A percentile compares a stretch with the other conserved stretches of the same genome.
Evolutionary conservation across 441 rosid genomes (phyloP).

Genomic region (Lepidium campestre): DNA sequence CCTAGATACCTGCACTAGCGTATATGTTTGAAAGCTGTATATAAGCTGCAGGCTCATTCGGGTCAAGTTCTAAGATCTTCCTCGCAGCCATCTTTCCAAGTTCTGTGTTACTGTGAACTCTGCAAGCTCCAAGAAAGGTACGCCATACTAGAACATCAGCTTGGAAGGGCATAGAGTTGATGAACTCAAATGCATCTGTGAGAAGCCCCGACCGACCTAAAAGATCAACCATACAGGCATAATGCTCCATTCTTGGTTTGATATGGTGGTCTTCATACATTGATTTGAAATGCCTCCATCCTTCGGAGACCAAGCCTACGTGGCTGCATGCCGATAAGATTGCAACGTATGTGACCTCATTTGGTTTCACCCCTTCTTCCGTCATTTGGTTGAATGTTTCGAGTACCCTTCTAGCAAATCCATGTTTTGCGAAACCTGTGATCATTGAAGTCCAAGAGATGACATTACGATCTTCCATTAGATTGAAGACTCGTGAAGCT

Average conservation of each 20-base stretch:
- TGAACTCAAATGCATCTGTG: slow-evolving; percentile 40
- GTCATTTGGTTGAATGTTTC: slow-evolving; percentile 45
- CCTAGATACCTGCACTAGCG: slow-evolving; percentile 35
- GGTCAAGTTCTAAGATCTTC: slow-evolving; percentile 44
- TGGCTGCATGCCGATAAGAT: slow-evolving; percentile 66
- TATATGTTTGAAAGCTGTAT: slow-evolving; percentile 52
- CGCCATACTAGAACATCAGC: slow-evolving; percentile 50
- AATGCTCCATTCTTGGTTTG: slow-evolving; percentile 52
- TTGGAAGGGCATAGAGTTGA: slow-evolving; percentile 40
- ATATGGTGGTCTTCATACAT: slow-evolving; percentile 46
- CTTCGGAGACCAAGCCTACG: slow-evolving; percentile 53
- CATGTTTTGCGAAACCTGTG: slow-evolving; percentile 62
- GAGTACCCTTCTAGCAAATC: slow-evolving; percentile 43
- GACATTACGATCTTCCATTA: slow-evolving; percentile 44
- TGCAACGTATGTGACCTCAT: slow-evolving; percentile 49
- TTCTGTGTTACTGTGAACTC: slow-evolving; percentile 39
- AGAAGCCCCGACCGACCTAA: slow-evolving; percentile 53
- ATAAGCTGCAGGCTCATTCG: slow-evolving; percentile 51
- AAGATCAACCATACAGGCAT: slow-evolving; percentile 72
- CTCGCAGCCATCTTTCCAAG: slow-evolving; percentile 51
- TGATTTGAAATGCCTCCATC: slow-evolving; percentile 46
- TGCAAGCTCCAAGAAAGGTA: slow-evolving; percentile 64
- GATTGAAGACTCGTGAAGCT: slow-evolving; percentile 44
- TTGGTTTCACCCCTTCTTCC: slow-evolving; percentile 36
- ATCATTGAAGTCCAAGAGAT: slow-evolving; percentile 71